Percentiles rank a stretch among this genome's conserved stretches.
phyloP scores from a whole-genome alignment of 2,329 filamentous ascomycete species.

The Penicillium sp. region DNA sequence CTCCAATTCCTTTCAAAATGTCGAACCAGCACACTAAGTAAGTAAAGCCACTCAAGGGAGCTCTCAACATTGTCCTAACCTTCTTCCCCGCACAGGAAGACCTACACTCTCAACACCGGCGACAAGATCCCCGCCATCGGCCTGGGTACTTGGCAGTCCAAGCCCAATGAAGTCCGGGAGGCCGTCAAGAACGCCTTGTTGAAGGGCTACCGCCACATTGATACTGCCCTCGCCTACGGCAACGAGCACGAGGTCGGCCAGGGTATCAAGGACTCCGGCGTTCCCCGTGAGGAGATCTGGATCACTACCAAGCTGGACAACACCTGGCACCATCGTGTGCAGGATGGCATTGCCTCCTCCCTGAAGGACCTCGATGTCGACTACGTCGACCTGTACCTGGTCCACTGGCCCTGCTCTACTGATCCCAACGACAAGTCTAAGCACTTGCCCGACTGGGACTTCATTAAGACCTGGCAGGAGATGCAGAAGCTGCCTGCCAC shows the following conservation, averaged over 20 bases:
- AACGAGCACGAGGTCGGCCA: constrained; percentile 67
- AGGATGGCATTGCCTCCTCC: constrained; percentile 61
- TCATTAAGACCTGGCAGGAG: constrained; percentile 68
- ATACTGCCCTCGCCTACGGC: constrained; percentile 53
- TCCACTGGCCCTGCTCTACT: constrained; percentile 64
- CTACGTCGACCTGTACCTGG: constrained; percentile 70
- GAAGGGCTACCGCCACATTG: constrained; percentile 57
- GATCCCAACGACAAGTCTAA: constrained; percentile 53
- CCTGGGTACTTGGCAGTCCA: constrained; percentile 57
- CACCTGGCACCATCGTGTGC: constrained; percentile 61
- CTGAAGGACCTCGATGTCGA: constrained; percentile 63
- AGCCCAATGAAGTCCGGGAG: constrained; percentile 50
- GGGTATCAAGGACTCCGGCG: constrained; percentile 64
- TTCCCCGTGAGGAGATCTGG: constrained; percentile 66
- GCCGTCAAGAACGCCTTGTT: constrained; percentile 51
- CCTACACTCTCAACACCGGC: constrained; percentile 50
- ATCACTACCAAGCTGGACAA: constrained; percentile 70
- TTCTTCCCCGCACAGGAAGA: constrained; percentile 26
- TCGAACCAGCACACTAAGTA: constrained; percentile 25
- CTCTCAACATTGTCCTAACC: background rate
- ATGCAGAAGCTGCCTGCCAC: constrained; percentile 47
- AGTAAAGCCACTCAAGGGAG: background rate
- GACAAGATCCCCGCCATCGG: constrained; percentile 50
- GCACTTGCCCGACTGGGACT: constrained; percentile 75
- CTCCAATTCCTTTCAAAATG: constrained; percentile 16